Conservation (phyloP, 2,329 filamentous ascomycete genomes). For the Blastomyces emzantsi region DNA sequence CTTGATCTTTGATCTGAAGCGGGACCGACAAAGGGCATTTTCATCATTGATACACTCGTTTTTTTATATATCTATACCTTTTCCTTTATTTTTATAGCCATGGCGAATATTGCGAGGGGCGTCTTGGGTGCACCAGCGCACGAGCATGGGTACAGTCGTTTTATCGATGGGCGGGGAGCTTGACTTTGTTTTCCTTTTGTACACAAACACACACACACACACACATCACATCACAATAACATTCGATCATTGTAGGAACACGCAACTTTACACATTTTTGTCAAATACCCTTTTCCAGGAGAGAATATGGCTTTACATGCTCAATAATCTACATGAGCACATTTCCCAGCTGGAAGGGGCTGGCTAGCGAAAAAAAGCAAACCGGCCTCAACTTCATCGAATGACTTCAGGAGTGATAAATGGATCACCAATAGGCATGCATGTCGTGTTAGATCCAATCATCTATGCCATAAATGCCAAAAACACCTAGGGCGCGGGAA, state of each 20-base stretch:
- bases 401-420: too few species aligned
- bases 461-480: too few species aligned
- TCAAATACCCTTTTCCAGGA: too few species aligned
- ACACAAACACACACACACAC: background rate
- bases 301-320: background rate
- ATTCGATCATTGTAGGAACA: background rate
- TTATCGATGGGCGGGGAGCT: background rate
- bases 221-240: background rate
- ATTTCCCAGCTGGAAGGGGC: background rate
- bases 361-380: background rate
- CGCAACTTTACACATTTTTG: background rate
- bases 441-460: too few species aligned
- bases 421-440: too few species aligned
- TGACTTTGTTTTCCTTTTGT: background rate
- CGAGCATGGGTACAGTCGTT: background rate
- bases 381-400: background rate
- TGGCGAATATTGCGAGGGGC: background rate
- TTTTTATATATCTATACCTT: background rate
- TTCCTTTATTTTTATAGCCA: background rate
- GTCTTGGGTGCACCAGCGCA: background rate
- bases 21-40: background rate
- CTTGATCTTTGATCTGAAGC: conserved; percentile 3
- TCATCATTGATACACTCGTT: background rate
- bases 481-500: too few species aligned
- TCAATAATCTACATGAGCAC: background rate